phyloP scores from a whole-genome alignment of 1,284 basidiomycete genomes.

The Marasmius tenuissimus region DNA sequence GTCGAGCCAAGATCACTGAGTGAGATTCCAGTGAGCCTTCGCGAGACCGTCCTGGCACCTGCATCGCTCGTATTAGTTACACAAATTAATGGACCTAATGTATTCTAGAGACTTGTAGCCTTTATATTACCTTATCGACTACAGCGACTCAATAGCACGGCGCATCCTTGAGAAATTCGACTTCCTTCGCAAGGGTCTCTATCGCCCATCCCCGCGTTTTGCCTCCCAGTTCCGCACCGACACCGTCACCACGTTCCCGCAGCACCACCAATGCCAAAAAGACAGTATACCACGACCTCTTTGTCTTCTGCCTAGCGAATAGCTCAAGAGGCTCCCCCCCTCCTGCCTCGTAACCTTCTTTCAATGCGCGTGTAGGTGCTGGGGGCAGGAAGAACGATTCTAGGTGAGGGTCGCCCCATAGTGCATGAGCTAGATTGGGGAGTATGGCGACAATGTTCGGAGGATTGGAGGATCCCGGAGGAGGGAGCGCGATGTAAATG shows the following conservation, averaged over 20 bases:
- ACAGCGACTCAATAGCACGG: conserved; percentile 38
- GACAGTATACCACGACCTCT: conserved; percentile 71
- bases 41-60: too few relatives aligned
- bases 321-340: conserved; percentile 45
- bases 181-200: conserved; percentile 34
- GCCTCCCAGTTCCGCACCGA: conserved; percentile 18
- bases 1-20: conserved; percentile 9
- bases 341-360: conserved; percentile 55
- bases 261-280: conserved; percentile 58
- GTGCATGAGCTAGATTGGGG: conserved; percentile 50
- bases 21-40: too few relatives aligned
- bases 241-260: conserved; percentile 29
- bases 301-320: conserved; percentile 64
- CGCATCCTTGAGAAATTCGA: conserved; percentile 42
- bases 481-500: conserved; percentile 38
- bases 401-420: conserved; percentile 76
- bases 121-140: not conserved
- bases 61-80: too few relatives aligned
- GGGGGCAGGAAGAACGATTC: conserved; percentile 58
- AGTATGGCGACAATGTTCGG: conserved; percentile 41
- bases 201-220: conserved; percentile 42
- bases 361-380: conserved; percentile 46
- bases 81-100: too few relatives aligned
- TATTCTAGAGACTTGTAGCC: too few relatives aligned
- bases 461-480: conserved; percentile 18